Conservation (phyloP, 2,329 filamentous ascomycete species). For the Geoglossum cookeanum region DNA sequence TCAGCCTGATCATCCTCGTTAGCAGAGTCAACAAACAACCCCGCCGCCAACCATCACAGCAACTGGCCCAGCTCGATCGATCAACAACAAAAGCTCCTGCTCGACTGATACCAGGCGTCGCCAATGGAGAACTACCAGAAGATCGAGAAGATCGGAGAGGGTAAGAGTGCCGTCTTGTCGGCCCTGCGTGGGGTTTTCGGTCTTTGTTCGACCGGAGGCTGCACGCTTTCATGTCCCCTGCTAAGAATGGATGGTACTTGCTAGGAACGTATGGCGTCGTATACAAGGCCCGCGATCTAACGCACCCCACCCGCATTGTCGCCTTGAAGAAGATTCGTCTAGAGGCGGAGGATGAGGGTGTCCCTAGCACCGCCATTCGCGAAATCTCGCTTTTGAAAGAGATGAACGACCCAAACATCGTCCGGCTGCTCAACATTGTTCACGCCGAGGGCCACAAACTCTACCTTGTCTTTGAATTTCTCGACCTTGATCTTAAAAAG, state of each 20-base stretch:
- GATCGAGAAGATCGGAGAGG: constrained; percentile 91
- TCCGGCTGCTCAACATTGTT: constrained; percentile 75
- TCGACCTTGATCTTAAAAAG: constrained; percentile 83
- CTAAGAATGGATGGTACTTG: background rate
- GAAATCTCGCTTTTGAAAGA: constrained; percentile 90
- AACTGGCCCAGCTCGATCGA: background rate
- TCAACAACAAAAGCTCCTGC: background rate
- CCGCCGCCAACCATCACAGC: background rate
- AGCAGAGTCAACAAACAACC: background rate
- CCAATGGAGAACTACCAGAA: constrained; percentile 91
- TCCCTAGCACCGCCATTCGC: constrained; percentile 80
- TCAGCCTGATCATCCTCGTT: no score
- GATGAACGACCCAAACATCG: constrained; percentile 82
- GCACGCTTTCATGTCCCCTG: background rate
- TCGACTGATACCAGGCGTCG: constrained; percentile 8
- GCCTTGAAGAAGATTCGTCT: constrained; percentile 91
- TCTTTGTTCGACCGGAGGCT: background rate
- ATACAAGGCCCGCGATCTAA: constrained; percentile 80
- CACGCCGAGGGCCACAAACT: constrained; percentile 90
- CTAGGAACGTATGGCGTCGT: constrained; percentile 86
- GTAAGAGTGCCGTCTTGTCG: constrained; percentile 29
- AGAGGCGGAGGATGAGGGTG: constrained; percentile 86
- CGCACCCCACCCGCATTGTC: constrained; percentile 65
- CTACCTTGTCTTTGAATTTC: constrained; percentile 82
- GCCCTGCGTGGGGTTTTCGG: background rate